Evolutionary conservation across 208 protist species (phyloP).

Genomic region (Phytomonas serpens): DNA sequence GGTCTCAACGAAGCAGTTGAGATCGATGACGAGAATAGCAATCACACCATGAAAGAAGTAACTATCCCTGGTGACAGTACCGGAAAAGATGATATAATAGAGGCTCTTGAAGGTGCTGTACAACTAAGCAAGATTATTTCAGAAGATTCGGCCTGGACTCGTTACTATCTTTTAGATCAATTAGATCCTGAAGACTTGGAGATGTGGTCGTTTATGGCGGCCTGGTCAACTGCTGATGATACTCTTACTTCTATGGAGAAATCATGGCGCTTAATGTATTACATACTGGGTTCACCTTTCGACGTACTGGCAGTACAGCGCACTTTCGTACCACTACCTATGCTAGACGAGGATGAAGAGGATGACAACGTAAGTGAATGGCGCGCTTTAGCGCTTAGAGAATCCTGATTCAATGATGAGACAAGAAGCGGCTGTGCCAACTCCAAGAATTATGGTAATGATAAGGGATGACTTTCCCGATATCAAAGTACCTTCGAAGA

Average conservation of each 20-base stretch:
- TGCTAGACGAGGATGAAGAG: slow-evolving; percentile 1
- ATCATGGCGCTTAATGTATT: background rate
- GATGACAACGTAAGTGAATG: background rate
- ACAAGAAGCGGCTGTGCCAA: background rate
- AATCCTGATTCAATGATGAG: background rate
- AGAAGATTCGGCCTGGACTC: background rate
- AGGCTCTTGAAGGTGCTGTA: background rate
- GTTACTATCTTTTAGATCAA: slow-evolving; percentile 1
- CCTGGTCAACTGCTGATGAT: background rate
- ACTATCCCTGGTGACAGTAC: background rate
- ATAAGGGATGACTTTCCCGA: slow-evolving; percentile 2
- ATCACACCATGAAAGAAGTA: background rate
- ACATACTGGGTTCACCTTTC: slow-evolving; percentile 1
- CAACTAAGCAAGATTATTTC: background rate
- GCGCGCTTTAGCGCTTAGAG: background rate
- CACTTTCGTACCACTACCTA: background rate
- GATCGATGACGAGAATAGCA: background rate
- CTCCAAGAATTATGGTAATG: background rate
- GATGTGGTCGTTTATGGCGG: slow-evolving; percentile 1
- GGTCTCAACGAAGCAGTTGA: background rate
- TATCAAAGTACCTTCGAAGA: slow-evolving; percentile 9
- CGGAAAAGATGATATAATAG: background rate
- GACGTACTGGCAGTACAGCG: background rate
- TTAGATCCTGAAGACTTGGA: slow-evolving; percentile 1
- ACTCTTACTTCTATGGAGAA: background rate